Evolutionary conservation across 176 grass and related monocot species (phyloP), one percentile per base, ranked within the genome.

Genomic region (Phragmites australis): DNA sequence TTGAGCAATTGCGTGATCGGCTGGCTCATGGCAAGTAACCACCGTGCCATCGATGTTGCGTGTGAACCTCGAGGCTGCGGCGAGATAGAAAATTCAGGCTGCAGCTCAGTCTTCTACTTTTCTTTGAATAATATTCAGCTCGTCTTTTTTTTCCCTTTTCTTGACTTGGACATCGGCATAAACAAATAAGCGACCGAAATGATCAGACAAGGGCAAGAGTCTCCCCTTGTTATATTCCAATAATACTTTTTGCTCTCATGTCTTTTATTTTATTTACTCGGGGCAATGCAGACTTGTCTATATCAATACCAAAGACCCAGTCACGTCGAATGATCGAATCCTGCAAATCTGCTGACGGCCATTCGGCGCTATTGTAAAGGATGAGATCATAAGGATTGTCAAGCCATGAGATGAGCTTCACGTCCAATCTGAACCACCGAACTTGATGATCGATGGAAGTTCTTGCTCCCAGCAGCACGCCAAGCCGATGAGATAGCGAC

Each of bases 321-420:
- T 69, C 81, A 79, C 75, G 31, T 80, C 81, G 47, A 16, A 45
- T 14, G 65, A 62, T 80, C 60, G 52, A 50, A 49, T 50, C 68
- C 51, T 69, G 23, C 51, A 34, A 53, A 61, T 68, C 83, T 55
- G 32, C 68, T 54, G 75, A 79, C 25, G 25, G 44, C 18, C 22
- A 51, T 32, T 61, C 42, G 51, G 31, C 43, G 61, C 53, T 50
- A 48, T 40, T 65, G 39, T 65, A 48, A 60, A 40, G 4, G 80
- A 54, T 58, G 37, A 72, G 65, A 49, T 59, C 58, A 39, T 78
- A 29, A 67, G 5, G n/a, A 9, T 7, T 62, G 31, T 19, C 32
- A 1, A 53, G 49, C 4, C 8, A 22, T 32, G 59, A 47, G 18
- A 40, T 32, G 59, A 47, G 18, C 26, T 26, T 22, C 8, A 39